These are phyloP conservation scores for Delphinella strobiligena DNA, from an alignment of 2,329 filamentous ascomycete genomes.

Conservation along the genomic window DNA sequence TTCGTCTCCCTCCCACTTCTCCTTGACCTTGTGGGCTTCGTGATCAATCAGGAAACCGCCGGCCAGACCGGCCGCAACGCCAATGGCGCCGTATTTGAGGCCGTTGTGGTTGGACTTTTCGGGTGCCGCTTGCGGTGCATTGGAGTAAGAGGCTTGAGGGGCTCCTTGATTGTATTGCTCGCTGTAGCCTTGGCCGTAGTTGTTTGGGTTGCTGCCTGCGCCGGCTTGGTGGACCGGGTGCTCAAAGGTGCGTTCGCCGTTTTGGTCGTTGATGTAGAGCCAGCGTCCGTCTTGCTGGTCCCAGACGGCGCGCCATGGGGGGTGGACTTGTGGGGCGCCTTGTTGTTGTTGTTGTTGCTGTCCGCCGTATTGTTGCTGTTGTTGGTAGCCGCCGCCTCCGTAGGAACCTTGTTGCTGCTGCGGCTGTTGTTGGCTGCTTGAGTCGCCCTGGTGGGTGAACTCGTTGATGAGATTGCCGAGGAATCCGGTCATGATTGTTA, in stretches of 20 bases:
- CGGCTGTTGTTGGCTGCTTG: neutral
- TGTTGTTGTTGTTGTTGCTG: slow-evolving; percentile 3
- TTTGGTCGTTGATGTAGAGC: slow-evolving; percentile 36
- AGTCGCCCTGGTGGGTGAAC: slow-evolving; percentile 11
- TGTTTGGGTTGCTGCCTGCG: slow-evolving; percentile 10
- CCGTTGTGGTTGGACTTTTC: slow-evolving; percentile 15
- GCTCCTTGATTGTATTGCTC: slow-evolving; percentile 11
- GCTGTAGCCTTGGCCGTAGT: slow-evolving; percentile 10
- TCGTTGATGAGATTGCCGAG: slow-evolving; percentile 19
- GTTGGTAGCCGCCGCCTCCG: slow-evolving; percentile 8
- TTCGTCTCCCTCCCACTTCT: slow-evolving; percentile 18
- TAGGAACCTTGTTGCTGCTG: slow-evolving; percentile 5
- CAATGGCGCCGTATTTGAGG: slow-evolving; percentile 26
- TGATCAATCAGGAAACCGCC: slow-evolving; percentile 34
- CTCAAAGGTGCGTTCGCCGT: slow-evolving; percentile 30
- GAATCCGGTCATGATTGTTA: slow-evolving; percentile 14
- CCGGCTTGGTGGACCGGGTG: slow-evolving; percentile 17
- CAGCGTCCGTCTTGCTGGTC: slow-evolving; percentile 28
- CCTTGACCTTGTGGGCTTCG: slow-evolving; percentile 29
- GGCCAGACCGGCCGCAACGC: slow-evolving; percentile 28
- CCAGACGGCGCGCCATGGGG: slow-evolving; percentile 35
- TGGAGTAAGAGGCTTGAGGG: slow-evolving; percentile 12
- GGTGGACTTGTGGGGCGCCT: slow-evolving; percentile 21
- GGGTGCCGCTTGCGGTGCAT: neutral
- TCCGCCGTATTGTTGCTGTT: slow-evolving; percentile 9